These are phyloP conservation scores for Kwoniella heveanensis DNA, from an alignment of 768 basidiomycete species.

Conservation along the genomic window DNA sequence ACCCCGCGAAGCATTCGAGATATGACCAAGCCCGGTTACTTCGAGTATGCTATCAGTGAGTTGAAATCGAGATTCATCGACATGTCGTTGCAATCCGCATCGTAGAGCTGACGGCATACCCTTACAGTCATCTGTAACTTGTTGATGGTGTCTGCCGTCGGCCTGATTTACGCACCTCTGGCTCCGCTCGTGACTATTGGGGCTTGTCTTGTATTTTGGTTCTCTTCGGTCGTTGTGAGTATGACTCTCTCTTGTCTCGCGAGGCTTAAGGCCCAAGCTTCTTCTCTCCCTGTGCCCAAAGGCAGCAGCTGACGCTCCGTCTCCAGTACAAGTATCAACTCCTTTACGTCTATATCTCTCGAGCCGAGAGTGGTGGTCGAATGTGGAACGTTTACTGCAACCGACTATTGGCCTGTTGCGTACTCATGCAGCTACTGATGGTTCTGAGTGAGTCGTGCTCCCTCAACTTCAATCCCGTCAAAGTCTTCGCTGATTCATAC, in stretches of 20 bases:
- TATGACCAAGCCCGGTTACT: slow-evolving; percentile 52
- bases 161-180: slow-evolving; percentile 87
- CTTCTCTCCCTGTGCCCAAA: not conserved
- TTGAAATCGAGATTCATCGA: too few relatives aligned
- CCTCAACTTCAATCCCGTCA: slow-evolving; percentile 17
- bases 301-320: slow-evolving; percentile 61
- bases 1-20: slow-evolving; percentile 56
- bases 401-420: slow-evolving; percentile 71
- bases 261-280: too few relatives aligned
- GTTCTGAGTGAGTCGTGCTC: slow-evolving; percentile 73
- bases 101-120: slow-evolving; percentile 57
- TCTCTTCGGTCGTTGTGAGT: slow-evolving; percentile 53
- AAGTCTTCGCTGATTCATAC: not conserved
- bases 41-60: slow-evolving; percentile 37
- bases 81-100: too few relatives aligned
- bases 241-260: too few relatives aligned
- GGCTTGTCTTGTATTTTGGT: slow-evolving; percentile 82
- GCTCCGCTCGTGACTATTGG: slow-evolving; percentile 86
- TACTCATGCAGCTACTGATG: slow-evolving; percentile 75
- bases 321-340: slow-evolving; percentile 79
- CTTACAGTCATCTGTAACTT: slow-evolving; percentile 52
- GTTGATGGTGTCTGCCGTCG: slow-evolving; percentile 92
- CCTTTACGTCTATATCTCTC: slow-evolving; percentile 88
- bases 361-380: slow-evolving; percentile 90
- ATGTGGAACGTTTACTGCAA: slow-evolving; percentile 95